Evolutionary conservation across 345 rosid genomes (phyloP).

Genomic region (Lumnitzera racemosa): DNA sequence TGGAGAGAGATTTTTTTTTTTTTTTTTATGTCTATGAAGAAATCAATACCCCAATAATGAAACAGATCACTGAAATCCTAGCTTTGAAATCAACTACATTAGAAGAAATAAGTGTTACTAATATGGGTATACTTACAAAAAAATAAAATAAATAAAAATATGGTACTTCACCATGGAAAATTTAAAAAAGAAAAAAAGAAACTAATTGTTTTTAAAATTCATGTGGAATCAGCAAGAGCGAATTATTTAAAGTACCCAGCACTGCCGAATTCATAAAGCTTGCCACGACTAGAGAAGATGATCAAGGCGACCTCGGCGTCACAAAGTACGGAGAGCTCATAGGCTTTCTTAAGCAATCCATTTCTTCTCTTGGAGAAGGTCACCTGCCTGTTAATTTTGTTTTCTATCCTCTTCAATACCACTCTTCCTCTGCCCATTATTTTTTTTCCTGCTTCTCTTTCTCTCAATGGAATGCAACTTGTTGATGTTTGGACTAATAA

Average conservation of each 20-base stretch:
- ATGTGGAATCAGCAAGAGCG: background rate
- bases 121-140: no score
- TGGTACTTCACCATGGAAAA: no score
- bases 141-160: no score
- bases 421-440: conserved; percentile 89
- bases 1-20: no score
- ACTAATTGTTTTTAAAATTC: background rate
- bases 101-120: no score
- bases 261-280: conserved; percentile 76
- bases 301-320: conserved; percentile 84
- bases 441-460: background rate
- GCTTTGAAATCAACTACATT: no score
- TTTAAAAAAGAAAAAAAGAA: background rate
- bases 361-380: conserved; percentile 81
- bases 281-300: conserved; percentile 83
- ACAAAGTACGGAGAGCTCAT: conserved; percentile 77
- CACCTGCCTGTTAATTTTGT: conserved; percentile 81
- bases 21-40: no score
- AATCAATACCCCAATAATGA: no score
- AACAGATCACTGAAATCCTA: no score
- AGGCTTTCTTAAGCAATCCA: conserved; percentile 76
- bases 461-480: no score
- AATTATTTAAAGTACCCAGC: conserved; percentile 33
- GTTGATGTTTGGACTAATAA: no score
- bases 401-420: conserved; percentile 84